phyloP scores from a whole-genome alignment of 768 basidiomycete species.

The Phaeotremella skinneri region DNA sequence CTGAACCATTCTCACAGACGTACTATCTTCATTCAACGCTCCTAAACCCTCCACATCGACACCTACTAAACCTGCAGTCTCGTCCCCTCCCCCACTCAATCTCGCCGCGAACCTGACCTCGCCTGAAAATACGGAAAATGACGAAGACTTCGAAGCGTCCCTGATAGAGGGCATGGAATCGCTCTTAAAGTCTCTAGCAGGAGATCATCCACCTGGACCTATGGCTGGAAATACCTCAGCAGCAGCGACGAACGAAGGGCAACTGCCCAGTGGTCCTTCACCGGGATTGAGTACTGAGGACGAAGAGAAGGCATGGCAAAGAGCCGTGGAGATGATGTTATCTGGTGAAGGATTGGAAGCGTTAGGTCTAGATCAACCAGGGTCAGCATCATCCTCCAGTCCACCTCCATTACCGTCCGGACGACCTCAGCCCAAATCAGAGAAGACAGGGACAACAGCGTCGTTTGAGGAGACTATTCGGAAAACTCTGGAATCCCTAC shows the following conservation, averaged over 20 bases:
- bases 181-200: constrained; percentile 42
- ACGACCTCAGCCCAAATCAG: neutral
- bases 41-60: constrained; percentile 1
- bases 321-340: constrained; percentile 43
- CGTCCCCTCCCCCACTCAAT: neutral
- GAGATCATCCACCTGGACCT: constrained; percentile 41
- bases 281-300: constrained; percentile 26
- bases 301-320: constrained; percentile 43
- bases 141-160: constrained; percentile 45
- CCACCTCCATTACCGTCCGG: neutral
- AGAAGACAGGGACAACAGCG: constrained; percentile 11
- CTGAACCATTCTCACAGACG: constrained; percentile 26
- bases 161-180: constrained; percentile 49
- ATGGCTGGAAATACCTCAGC: constrained; percentile 23
- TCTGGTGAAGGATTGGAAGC: constrained; percentile 43
- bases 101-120: neutral
- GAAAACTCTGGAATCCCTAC: constrained; percentile 34
- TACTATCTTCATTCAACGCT: constrained; percentile 41
- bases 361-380: constrained; percentile 31
- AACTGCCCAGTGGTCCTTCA: neutral
- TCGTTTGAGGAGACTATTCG: constrained; percentile 33
- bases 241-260: neutral
- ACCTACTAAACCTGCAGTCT: constrained; percentile 9
- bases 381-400: neutral
- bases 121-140: constrained; percentile 23